Base-by-base conservation (phyloP, 75 land plant species). In the Cupressus sempervirens region DNA sequence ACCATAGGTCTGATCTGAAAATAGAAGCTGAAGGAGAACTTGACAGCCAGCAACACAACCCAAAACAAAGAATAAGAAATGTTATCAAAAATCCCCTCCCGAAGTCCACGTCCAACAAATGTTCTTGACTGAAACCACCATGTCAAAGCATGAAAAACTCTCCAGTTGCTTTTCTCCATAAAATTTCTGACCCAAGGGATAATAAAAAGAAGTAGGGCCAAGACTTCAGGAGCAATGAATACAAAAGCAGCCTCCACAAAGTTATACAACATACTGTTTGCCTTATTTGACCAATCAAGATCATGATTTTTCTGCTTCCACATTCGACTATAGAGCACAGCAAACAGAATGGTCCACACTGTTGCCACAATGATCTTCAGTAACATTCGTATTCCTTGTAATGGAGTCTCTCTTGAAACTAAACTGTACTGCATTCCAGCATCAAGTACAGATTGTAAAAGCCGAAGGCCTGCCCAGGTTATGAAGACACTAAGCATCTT, bases 121-220 rank as follows among this genome's bases (percentile, higher is more conserved):
- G 43, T 88, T 62, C 92, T 80, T 52, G 89, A 89, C 89, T 95
- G 94, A 84, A 95, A 95, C 97, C 97, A 95, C 97, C 97, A 95
- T 0, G 95, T 87, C 23, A 94, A 56, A 58, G 88, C 12, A 76
- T 90, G 84, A 50, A 92, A 91, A 2, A 94, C 77, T 83, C 80
- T 94, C 93, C 92, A 91, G 70, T 95, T 90, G 5, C 88, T 88
- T 83, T 88, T 87, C 89, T 95, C 97, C 15, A 94, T 18, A 82
- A 89, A 92, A 75, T 95, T 95, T 85, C 94, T 74, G 4, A 94
- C 56, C 92, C 94, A 92, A 0, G 97, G 97, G 18, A 95, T 11
- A 1, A 94, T 68, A 81, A 94, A 91, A 40, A 95, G 89, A 11
- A 86, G 89, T 68, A 90, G 1, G 3, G 93, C 92, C 53, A 93